phyloP scores from a whole-genome alignment of 2,329 filamentous ascomycete species.

The Penicillium sclerotiorum region DNA sequence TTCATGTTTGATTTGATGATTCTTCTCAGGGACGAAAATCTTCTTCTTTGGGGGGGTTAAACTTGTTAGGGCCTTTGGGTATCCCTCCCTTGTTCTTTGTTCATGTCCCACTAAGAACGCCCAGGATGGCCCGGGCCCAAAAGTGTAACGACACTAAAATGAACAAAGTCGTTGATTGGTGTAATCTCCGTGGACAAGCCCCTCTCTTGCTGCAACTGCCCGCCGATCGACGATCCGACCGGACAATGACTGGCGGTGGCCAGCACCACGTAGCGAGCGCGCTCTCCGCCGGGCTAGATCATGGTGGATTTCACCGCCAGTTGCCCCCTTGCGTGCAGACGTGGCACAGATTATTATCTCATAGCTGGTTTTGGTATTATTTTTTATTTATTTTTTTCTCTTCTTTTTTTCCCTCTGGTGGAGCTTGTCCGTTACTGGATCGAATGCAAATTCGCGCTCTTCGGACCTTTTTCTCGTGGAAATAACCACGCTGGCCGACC shows the following conservation, averaged over 20 bases:
- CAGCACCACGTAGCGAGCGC: conserved; percentile 26
- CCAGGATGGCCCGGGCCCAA: conserved; percentile 20
- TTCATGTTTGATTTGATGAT: too few species aligned
- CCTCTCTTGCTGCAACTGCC: conserved; percentile 19
- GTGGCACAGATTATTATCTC: conserved; percentile 18
- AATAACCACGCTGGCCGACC: not conserved
- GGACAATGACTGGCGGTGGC: conserved; percentile 27
- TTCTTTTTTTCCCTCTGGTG: not conserved
- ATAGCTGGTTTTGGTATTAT: not conserved
- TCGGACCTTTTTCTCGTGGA: not conserved
- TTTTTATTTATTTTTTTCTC: not conserved
- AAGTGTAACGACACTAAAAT: conserved; percentile 27
- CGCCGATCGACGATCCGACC: conserved; percentile 31
- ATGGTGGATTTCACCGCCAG: conserved; percentile 31
- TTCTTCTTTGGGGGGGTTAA: too few species aligned
- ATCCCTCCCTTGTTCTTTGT: too few species aligned
- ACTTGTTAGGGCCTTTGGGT: too few species aligned
- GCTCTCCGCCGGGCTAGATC: conserved; percentile 20
- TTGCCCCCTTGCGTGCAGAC: conserved; percentile 27
- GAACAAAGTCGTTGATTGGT: not conserved
- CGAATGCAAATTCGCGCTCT: not conserved
- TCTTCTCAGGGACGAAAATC: too few species aligned
- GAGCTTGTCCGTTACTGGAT: not conserved
- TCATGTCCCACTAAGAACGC: too few species aligned
- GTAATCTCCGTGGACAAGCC: not conserved